Percentiles rank a stretch among this genome's conserved stretches.
Conservation (phyloP, 371 early-diverging fungal genomes). For the Scutellospora calospora region DNA sequence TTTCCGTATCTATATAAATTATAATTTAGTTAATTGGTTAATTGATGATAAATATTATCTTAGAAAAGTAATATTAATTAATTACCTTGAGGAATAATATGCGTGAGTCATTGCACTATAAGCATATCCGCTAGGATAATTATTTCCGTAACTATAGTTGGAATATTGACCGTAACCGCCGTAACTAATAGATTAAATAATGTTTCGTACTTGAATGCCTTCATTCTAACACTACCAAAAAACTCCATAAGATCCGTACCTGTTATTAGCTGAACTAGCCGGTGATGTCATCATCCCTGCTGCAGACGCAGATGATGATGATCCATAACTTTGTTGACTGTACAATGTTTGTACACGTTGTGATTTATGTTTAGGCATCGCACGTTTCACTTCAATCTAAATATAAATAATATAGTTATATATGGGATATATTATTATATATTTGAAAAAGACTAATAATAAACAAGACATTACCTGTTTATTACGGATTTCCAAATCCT, state of each 20-base stretch:
- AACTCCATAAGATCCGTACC: not conserved
- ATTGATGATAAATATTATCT: not conserved
- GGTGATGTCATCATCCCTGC: slow-evolving; percentile 25
- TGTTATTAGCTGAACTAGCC: slow-evolving; percentile 19
- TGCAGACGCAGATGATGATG: slow-evolving; percentile 27
- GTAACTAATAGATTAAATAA: slow-evolving; percentile 29
- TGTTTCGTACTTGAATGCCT: slow-evolving; percentile 28
- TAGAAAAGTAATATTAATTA: not conserved
- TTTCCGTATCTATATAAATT: slow-evolving; percentile 32
- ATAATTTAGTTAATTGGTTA: not conserved
- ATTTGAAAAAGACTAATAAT: not conserved
- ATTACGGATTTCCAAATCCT: slow-evolving; percentile 62
- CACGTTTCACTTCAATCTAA: slow-evolving; percentile 74
- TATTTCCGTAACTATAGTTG: slow-evolving; percentile 30
- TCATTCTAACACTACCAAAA: slow-evolving; percentile 5
- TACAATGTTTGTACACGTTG: slow-evolving; percentile 1
- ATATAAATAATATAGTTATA: not conserved
- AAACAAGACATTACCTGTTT: slow-evolving; percentile 56
- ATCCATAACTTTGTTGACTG: slow-evolving; percentile 11
- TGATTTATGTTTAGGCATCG: slow-evolving; percentile 60
- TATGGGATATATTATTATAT: not conserved
- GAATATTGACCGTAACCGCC: slow-evolving; percentile 42
- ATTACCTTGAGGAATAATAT: slow-evolving; percentile 43
- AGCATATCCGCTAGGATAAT: slow-evolving; percentile 35
- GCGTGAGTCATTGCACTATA: slow-evolving; percentile 40